phyloP scores from a whole-genome alignment of 257 asterid species.

The Nicotiana obtusifolia region DNA sequence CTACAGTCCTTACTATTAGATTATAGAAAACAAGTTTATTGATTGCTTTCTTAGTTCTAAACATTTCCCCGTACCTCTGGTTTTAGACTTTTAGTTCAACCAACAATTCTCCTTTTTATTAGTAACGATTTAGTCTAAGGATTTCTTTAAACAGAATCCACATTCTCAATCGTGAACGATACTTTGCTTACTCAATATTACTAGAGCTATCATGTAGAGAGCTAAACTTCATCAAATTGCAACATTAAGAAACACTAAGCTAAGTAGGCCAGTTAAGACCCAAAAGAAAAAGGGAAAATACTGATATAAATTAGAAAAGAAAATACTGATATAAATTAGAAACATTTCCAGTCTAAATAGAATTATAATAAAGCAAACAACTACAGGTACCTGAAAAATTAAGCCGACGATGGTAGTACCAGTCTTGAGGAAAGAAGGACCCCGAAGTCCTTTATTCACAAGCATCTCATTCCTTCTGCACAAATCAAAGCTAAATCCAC shows the following conservation, averaged over 20 bases:
- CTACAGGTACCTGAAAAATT: constrained; percentile 51
- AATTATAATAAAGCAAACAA: neutral
- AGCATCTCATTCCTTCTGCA: constrained; percentile 88
- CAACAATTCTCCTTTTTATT: neutral
- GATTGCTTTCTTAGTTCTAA: neutral
- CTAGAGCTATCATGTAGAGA: neutral
- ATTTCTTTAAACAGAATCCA: neutral
- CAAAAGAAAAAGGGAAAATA: neutral
- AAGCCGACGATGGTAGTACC: constrained; percentile 93
- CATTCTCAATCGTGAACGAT: too few species aligned
- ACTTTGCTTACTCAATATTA: too few species aligned
- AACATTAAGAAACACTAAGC: too few species aligned
- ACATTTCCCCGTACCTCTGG: neutral
- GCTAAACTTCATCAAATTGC: too few species aligned
- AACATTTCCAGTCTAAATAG: too few species aligned
- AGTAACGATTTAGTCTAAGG: neutral
- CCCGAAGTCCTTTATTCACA: constrained; percentile 57
- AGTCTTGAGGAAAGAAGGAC: constrained; percentile 73
- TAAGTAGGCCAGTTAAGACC: neutral
- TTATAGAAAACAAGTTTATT: neutral
- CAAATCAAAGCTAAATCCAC: constrained; percentile 75
- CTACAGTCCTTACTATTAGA: neutral
- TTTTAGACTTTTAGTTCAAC: neutral
- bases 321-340: too few species aligned
- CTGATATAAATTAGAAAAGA: too few species aligned